Evolutionary conservation across 495 filamentous ascomycete species (phyloP).

Genomic region (Cercophora samala): DNA sequence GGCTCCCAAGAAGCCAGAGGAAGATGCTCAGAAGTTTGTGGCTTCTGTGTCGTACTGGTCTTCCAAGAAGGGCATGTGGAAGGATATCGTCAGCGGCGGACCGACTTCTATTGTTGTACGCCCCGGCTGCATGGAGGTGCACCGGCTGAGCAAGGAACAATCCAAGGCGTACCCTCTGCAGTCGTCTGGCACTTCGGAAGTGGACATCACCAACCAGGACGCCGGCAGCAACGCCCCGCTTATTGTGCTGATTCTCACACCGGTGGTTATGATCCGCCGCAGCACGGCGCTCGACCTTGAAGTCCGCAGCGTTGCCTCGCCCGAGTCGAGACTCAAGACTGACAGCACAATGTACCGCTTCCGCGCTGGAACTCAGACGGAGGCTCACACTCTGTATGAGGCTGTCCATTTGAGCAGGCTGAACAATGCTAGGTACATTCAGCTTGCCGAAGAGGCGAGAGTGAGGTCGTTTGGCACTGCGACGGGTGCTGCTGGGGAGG

Average conservation of each 20-base stretch:
- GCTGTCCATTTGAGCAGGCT: conserved; percentile 79
- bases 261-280: conserved; percentile 78
- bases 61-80: conserved; percentile 72
- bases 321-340: conserved; percentile 68
- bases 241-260: conserved; percentile 79
- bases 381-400: conserved; percentile 76
- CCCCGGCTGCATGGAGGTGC: conserved; percentile 84
- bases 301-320: conserved; percentile 77
- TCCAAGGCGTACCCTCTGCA: conserved; percentile 39
- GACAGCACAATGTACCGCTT: conserved; percentile 63
- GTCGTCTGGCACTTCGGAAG: conserved; percentile 37
- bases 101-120: conserved; percentile 72
- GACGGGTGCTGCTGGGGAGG: conserved; percentile 29
- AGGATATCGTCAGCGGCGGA: conserved; percentile 62
- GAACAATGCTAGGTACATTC: conserved; percentile 85
- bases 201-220: conserved; percentile 38
- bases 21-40: conserved; percentile 55
- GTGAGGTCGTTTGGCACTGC: conserved; percentile 48
- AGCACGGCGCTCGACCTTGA: conserved; percentile 92
- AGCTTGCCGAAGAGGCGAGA: conserved; percentile 62
- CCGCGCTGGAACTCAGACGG: conserved; percentile 70
- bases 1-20: conserved; percentile 48
- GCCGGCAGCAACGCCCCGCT: conserved; percentile 52
- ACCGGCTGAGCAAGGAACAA: conserved; percentile 56
- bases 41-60: conserved; percentile 86